Evolutionary conservation across 441 rosid genomes (phyloP).

Genomic region (Erodium moschatum): DNA sequence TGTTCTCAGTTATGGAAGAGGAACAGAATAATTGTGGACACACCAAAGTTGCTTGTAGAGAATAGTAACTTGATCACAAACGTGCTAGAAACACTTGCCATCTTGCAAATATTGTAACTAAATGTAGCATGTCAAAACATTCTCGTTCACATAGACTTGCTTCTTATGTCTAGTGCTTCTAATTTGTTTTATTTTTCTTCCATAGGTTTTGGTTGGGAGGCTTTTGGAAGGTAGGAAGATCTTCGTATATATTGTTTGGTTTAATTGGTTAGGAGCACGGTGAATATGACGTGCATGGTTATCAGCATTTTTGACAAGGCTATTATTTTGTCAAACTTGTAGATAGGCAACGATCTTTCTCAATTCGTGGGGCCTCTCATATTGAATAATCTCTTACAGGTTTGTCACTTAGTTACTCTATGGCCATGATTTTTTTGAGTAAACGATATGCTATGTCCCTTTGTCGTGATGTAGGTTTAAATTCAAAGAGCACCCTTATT

Average conservation of each 20-base stretch:
- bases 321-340: slow-evolving; percentile 23
- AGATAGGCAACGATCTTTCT: slow-evolving; percentile 90
- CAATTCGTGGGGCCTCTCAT: slow-evolving; percentile 96
- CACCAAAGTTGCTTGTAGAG: too few relatives aligned
- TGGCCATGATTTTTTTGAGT: slow-evolving; percentile 16
- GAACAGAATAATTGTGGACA: too few relatives aligned
- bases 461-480: slow-evolving; percentile 8
- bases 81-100: too few relatives aligned
- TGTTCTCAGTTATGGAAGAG: too few relatives aligned
- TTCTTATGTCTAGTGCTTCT: slow-evolving; percentile 14
- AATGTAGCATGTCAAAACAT: too few relatives aligned
- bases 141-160: background rate
- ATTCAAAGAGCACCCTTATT: slow-evolving; percentile 6
- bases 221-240: slow-evolving; percentile 79
- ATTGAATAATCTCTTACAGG: slow-evolving; percentile 79
- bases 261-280: slow-evolving; percentile 13
- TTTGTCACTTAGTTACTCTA: slow-evolving; percentile 26
- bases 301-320: background rate
- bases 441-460: slow-evolving; percentile 6
- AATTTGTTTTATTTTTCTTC: slow-evolving; percentile 16
- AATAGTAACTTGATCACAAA: too few relatives aligned
- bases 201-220: slow-evolving; percentile 99
- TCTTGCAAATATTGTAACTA: too few relatives aligned
- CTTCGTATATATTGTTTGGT: slow-evolving; percentile 6
- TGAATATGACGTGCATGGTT: background rate